Percentiles rank a stretch among this genome's conserved stretches.
phyloP scores from a whole-genome alignment of 2,329 filamentous ascomycete species.

The Xylariaceae sp. region DNA sequence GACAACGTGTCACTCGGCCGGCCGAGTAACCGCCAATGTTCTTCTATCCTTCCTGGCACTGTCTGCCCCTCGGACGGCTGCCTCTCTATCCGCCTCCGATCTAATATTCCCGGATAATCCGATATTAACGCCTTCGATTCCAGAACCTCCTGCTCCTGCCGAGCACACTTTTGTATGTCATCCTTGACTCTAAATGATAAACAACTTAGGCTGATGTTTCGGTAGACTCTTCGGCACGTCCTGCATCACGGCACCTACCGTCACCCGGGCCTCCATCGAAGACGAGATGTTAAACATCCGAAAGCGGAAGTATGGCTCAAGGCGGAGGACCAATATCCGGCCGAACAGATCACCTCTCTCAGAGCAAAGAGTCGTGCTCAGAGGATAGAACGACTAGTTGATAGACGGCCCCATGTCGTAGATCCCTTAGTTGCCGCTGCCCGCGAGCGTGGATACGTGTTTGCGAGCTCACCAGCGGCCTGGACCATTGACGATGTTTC shows the following conservation, averaged over 20 bases:
- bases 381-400: conserved; percentile 73
- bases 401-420: conserved; percentile 70
- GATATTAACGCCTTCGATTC: conserved; percentile 35
- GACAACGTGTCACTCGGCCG: conserved; percentile 48
- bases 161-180: conserved; percentile 51
- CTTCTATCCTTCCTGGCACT: conserved; percentile 64
- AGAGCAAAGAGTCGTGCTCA: conserved; percentile 58
- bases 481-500: conserved; percentile 79
- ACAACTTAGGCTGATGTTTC: conserved; percentile 8
- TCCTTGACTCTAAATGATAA: background rate
- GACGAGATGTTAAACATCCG: conserved; percentile 60
- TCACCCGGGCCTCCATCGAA: conserved; percentile 71
- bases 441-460: conserved; percentile 61
- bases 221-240: conserved; percentile 67
- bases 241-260: conserved; percentile 84
- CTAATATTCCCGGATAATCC: conserved; percentile 42
- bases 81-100: conserved; percentile 35
- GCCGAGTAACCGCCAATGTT: conserved; percentile 57
- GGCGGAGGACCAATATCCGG: conserved; percentile 51
- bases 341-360: conserved; percentile 49
- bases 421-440: conserved; percentile 73
- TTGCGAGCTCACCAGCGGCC: conserved; percentile 63
- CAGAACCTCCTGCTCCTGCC: conserved; percentile 43
- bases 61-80: conserved; percentile 40
- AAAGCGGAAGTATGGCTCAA: conserved; percentile 58